Evolutionary conservation across 176 grass and related monocot genomes (phyloP), one percentile per base, ranked within the genome.

Genomic region (Ensete ventricosum): DNA sequence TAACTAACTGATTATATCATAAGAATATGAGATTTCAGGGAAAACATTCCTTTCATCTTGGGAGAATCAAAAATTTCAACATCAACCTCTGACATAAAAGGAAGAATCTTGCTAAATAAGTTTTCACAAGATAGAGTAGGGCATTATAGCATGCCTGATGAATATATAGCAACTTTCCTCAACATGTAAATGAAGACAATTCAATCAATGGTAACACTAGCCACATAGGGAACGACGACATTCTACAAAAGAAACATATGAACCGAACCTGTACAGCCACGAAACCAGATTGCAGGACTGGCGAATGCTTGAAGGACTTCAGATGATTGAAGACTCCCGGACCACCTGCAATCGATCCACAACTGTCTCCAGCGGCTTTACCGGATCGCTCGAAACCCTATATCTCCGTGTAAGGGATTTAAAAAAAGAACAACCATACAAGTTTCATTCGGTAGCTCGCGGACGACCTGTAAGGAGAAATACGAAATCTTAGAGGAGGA

Each of bases 391-490:
- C 68, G 19, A 34, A 82, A 43, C 74, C 73, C 60, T 64, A 17
- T 50, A 89, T 84, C 49, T 17, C 25, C 50, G 22, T 16, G 11
- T 43, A 43, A 43, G 34, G 34, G 34, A 3, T 0, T 4, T 1
- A 19, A 11, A 16, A 62, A 26, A 14, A 52, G 57, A 13, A 19
- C 11, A 11, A 58, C 14, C 77, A 16, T 83, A 91, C 92, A 55
- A 97, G 90, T 58, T 65, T 83, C 27, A 79, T 65, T 69, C 93
- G 80, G 8, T 43, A 97, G 88, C 8, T 88, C 82, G 73, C 83
- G 88, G 80, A 97, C 88, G 66, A 69, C 54, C 54, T 93, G 80
- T 81, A 97, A 97, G 9, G 90, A 90, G 94, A 79, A 93, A 92
- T 4, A 76, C 74, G 75, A 87, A 93, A 69, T 97, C 85, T 63